phyloP scores from a whole-genome alignment of 106 monocot genomes.

The Platanthera guangdongensis region DNA sequence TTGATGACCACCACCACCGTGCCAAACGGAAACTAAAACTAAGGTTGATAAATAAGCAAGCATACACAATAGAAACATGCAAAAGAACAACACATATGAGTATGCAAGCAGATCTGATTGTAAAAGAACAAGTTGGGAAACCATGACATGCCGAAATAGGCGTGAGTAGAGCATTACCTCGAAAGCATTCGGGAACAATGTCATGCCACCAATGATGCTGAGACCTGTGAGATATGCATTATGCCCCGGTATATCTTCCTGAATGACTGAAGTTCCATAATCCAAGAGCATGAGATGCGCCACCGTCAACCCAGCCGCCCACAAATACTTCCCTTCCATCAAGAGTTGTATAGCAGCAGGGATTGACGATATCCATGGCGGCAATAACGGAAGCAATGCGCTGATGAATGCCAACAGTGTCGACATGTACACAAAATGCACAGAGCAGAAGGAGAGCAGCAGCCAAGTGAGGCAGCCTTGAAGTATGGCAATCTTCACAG shows the following conservation, averaged over 20 bases:
- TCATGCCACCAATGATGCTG: constrained; percentile 64
- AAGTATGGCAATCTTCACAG: constrained; percentile 55
- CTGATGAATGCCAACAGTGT: constrained; percentile 40
- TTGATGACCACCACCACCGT: too few species aligned
- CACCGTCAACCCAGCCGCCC: constrained; percentile 19
- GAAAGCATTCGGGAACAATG: constrained; percentile 56
- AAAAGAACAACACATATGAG: neutral
- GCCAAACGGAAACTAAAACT: too few species aligned
- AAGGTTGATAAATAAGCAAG: too few species aligned
- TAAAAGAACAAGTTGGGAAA: neutral
- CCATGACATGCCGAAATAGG: neutral
- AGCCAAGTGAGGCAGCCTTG: constrained; percentile 59
- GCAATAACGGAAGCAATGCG: constrained; percentile 42
- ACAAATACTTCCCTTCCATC: constrained; percentile 47
- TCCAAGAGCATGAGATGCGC: constrained; percentile 54
- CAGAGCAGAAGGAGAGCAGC: constrained; percentile 41
- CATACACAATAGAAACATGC: neutral
- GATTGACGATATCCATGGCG: constrained; percentile 46
- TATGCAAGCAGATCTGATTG: neutral
- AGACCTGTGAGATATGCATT: constrained; percentile 57
- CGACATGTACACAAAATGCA: constrained; percentile 65
- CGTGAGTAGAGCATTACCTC: constrained; percentile 29
- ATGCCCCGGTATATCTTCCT: constrained; percentile 58
- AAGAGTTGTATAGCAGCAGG: constrained; percentile 43
- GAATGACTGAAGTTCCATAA: constrained; percentile 52